These are phyloP conservation scores for Dendrobium huoshanense DNA, from an alignment of 106 monocot genomes.

Conservation along the genomic window DNA sequence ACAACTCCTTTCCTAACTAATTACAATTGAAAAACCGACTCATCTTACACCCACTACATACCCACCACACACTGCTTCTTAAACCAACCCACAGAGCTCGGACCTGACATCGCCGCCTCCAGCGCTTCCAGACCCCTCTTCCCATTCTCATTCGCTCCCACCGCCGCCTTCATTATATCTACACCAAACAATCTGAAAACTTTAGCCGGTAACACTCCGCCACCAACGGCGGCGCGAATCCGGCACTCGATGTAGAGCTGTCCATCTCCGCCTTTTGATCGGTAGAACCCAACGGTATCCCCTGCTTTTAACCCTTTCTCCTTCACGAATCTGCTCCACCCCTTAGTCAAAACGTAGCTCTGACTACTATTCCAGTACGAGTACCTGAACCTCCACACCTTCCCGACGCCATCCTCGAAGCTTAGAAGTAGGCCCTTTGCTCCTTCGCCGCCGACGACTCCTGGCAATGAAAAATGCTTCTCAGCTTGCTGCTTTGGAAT, in stretches of 20 bases:
- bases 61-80: slow-evolving; percentile 7
- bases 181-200: slow-evolving; percentile 52
- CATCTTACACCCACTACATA: neutral
- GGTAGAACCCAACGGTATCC: slow-evolving; percentile 40
- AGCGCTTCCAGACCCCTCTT: neutral
- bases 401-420: slow-evolving; percentile 50
- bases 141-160: slow-evolving; percentile 1
- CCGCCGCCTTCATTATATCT: neutral
- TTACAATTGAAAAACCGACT: slow-evolving; percentile 3
- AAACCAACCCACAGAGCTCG: neutral
- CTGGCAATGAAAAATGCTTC: slow-evolving; percentile 41
- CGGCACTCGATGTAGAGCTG: slow-evolving; percentile 46
- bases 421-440: slow-evolving; percentile 38
- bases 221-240: neutral
- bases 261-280: slow-evolving; percentile 21
- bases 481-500: slow-evolving; percentile 67
- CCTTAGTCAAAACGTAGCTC: slow-evolving; percentile 74
- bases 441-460: neutral
- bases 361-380: slow-evolving; percentile 81
- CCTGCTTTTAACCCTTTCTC: slow-evolving; percentile 55
- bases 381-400: slow-evolving; percentile 65
- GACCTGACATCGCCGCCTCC: neutral
- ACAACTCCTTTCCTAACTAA: neutral
- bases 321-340: slow-evolving; percentile 74
- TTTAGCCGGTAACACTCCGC: slow-evolving; percentile 6